Evolutionary conservation across 345 rosid genomes (phyloP), one percentile per base, ranked within the genome.

Genomic region (Cardamine resedifolia): DNA sequence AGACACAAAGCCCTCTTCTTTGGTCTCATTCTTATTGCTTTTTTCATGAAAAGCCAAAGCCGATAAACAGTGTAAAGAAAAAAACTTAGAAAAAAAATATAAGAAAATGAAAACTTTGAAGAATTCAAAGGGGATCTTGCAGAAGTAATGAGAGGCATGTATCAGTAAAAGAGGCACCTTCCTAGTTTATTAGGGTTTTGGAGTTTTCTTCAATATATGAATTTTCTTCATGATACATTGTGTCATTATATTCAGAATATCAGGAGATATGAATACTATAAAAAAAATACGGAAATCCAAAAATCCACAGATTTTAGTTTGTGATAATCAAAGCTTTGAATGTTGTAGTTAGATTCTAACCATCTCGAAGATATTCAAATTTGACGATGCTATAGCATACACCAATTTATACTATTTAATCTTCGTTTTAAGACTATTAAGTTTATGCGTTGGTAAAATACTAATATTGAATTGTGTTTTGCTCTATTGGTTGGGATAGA

Each of bases 31-130:
- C 76, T 76, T 76, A 28, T 70, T 70, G 71, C 71, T 70, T 76
- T 76, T 70, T 58, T 77, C 67, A 58, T 70, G 76, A 77, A 77
- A 77, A 58, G 80, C 80, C 80, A 64, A 70, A 64, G 80, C 55
- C 68, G 57, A 39, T 56, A 70, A 64, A 70, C 76, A 57, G 76
- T 64, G 43, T 70, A 49, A 64, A 71, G 65, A 62, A 56, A 74
- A 74, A 52, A 18, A 51, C 3, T 16, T 11, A 10, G 8, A 44
- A 61, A 63, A 55, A 36, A 36, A 23, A 23, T 14, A 12, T 4
- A 44, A 61, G 49, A 56, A 36, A 34, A 44, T 11, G 20, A 21
- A 15, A 15, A 19, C 23, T 52, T 53, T 27, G 66, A 47, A 57
- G 75, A 70, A 57, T 76, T 76, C 75, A 70, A 70, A 70, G 34